A percentile compares a stretch with the other conserved stretches of the same genome.
Evolutionary conservation across 352 stramenopile genomes (phyloP).

Genomic region (Phytophthora brassicae): DNA sequence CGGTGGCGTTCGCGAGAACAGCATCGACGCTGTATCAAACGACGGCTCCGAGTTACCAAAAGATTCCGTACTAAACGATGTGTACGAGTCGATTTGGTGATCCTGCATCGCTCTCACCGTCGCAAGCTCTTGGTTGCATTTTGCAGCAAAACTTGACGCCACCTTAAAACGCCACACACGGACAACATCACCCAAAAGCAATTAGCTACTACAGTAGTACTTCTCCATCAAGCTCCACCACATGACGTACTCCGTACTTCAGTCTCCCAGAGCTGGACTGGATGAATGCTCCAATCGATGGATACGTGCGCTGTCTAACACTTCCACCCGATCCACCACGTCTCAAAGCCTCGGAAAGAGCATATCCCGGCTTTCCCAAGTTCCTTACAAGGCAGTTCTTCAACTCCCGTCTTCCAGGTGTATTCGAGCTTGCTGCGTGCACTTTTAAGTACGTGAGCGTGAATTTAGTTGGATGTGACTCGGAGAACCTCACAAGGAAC

Average conservation of each 20-base stretch:
- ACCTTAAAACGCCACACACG: slow-evolving; percentile 30
- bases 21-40: slow-evolving; percentile 28
- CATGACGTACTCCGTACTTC: slow-evolving; percentile 57
- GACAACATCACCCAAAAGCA: slow-evolving; percentile 5
- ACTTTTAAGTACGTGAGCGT: slow-evolving; percentile 81
- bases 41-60: slow-evolving; percentile 28
- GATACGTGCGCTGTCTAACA: slow-evolving; percentile 41
- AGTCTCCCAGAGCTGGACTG: slow-evolving; percentile 57
- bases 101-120: slow-evolving; percentile 43
- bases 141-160: slow-evolving; percentile 48
- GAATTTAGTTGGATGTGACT: slow-evolving; percentile 78
- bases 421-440: slow-evolving; percentile 32
- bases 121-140: slow-evolving; percentile 60
- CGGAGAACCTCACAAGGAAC: slow-evolving; percentile 80
- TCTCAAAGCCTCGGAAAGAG: slow-evolving; percentile 44
- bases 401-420: slow-evolving; percentile 48
- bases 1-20: slow-evolving; percentile 52
- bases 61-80: slow-evolving; percentile 67
- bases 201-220: too few species aligned
- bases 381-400: slow-evolving; percentile 80
- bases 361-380: slow-evolving; percentile 47
- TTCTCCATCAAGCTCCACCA: too few species aligned
- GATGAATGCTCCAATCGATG: slow-evolving; percentile 69
- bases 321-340: slow-evolving; percentile 16
- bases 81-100: slow-evolving; percentile 59